Base-by-base conservation (phyloP, 345 rosid genomes). In the Eutrema japonicum region DNA sequence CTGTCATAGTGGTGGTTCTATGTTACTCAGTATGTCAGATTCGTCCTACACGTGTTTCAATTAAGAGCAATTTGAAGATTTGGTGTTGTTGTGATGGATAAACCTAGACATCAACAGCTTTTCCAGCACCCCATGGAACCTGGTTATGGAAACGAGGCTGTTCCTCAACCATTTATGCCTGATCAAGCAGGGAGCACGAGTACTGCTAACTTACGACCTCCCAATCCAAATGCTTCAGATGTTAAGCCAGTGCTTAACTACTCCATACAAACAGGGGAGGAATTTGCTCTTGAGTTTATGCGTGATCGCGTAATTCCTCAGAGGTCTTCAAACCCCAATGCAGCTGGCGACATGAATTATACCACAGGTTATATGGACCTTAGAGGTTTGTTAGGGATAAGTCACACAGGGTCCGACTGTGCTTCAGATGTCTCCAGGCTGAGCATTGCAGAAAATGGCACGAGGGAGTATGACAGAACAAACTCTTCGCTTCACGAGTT, bases 221-320 rank as follows among this genome's bases (percentile, higher is more conserved):
- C 77, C 65, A 83, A 81, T 47, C 75, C 60, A 26, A 79, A 75
- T 71, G 66, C 45, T 50, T 63, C 87, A 2, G 96, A 84, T 82
- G 89, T 77, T 68, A 89, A 85, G 76, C 85, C 91, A 3, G 94
- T 84, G 33, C 92, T 40, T 77, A 86, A 88, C 80, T 90, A 50
- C 81, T 93, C 98, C 59, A 86, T 90, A 70, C 92, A 85, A 72
- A 93, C 96, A 32, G 98, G 98, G 7, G 98, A 93, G 82, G 98
- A 93, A 77, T 93, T 93, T 61, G 82, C 96, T 78, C 85, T 92
- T 48, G 98, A 88, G 78, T 92, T 92, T 76, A 85, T 90, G 91
- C 90, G 86, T 52, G 98, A 90, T 61, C 85, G 93, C 53, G 86
- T 86, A 14, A 79, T 73, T 75, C 83, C 90, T 66, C 79, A 69